These are phyloP conservation scores for Fraxinus dipetala DNA, from an alignment of 305 asterid genomes.

Conservation along the genomic window DNA sequence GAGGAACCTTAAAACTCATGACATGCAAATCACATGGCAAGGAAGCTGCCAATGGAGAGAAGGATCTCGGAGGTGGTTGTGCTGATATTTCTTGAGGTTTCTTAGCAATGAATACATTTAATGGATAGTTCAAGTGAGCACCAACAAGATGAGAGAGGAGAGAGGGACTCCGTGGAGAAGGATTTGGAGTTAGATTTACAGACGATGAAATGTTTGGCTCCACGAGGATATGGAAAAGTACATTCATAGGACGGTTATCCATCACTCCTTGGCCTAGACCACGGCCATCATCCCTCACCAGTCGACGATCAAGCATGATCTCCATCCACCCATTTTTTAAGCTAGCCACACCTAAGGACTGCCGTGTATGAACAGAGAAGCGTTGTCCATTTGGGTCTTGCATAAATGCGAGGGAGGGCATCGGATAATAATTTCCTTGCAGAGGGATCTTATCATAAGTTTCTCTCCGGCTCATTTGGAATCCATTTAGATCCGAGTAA, in stretches of 20 bases:
- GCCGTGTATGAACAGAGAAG: constrained; percentile 81
- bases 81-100: constrained; percentile 66
- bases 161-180: constrained; percentile 70
- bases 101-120: constrained; percentile 69
- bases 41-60: constrained; percentile 69
- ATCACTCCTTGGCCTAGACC: constrained; percentile 95
- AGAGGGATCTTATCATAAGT: constrained; percentile 87
- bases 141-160: constrained; percentile 87
- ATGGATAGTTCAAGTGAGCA: constrained; percentile 79
- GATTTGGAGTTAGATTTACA: constrained; percentile 35
- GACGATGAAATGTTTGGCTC: constrained; percentile 67
- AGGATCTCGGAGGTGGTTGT: constrained; percentile 94
- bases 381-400: constrained; percentile 66
- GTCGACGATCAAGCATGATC: constrained; percentile 88
- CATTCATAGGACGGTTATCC: constrained; percentile 90
- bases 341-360: constrained; percentile 86
- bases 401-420: constrained; percentile 91
- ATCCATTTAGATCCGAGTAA: constrained; percentile 87
- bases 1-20: constrained; percentile 81
- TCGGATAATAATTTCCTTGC: constrained; percentile 97
- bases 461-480: constrained; percentile 90
- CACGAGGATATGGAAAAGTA: constrained; percentile 64
- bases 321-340: constrained; percentile 84
- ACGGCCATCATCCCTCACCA: constrained; percentile 83
- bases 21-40: constrained; percentile 92